phyloP scores from a whole-genome alignment of 306 rosid species.

The Notholithocarpus densiflorus region DNA sequence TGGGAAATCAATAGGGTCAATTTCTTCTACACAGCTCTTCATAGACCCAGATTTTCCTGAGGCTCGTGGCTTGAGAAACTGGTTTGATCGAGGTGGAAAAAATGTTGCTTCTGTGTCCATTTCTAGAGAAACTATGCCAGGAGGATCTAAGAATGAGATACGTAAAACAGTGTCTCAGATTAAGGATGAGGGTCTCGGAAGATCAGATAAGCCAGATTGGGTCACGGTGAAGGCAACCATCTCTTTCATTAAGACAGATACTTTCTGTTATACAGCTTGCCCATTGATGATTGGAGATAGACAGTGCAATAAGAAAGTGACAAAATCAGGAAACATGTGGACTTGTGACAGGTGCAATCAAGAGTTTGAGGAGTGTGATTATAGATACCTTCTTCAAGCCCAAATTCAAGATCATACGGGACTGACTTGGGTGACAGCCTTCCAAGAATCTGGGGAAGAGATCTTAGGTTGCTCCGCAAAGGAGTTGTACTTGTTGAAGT shows the following conservation, averaged over 20 bases:
- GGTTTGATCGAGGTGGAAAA: slow-evolving; percentile 85
- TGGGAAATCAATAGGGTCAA: slow-evolving; percentile 88
- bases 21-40: slow-evolving; percentile 84
- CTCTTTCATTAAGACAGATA: slow-evolving; percentile 81
- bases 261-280: slow-evolving; percentile 94
- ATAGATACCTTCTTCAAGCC: slow-evolving; percentile 95
- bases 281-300: slow-evolving; percentile 94
- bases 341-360: slow-evolving; percentile 93
- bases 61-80: slow-evolving; percentile 60
- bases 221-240: slow-evolving; percentile 74
- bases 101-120: slow-evolving; percentile 61
- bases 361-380: slow-evolving; percentile 88
- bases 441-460: slow-evolving; percentile 94
- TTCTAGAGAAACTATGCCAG: slow-evolving; percentile 66
- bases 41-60: slow-evolving; percentile 79
- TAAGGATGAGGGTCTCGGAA: slow-evolving; percentile 91
- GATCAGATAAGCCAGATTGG: slow-evolving; percentile 96
- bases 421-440: slow-evolving; percentile 93
- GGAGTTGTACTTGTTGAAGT: slow-evolving; percentile 70
- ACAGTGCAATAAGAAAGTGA: slow-evolving; percentile 86
- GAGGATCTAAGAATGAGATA: slow-evolving; percentile 68
- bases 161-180: slow-evolving; percentile 90
- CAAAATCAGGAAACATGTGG: slow-evolving; percentile 67
- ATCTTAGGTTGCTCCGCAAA: slow-evolving; percentile 75
- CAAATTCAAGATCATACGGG: slow-evolving; percentile 88